These are phyloP conservation scores for Prunus salicina DNA, from an alignment of 306 rosid species.

Conservation along the genomic window DNA sequence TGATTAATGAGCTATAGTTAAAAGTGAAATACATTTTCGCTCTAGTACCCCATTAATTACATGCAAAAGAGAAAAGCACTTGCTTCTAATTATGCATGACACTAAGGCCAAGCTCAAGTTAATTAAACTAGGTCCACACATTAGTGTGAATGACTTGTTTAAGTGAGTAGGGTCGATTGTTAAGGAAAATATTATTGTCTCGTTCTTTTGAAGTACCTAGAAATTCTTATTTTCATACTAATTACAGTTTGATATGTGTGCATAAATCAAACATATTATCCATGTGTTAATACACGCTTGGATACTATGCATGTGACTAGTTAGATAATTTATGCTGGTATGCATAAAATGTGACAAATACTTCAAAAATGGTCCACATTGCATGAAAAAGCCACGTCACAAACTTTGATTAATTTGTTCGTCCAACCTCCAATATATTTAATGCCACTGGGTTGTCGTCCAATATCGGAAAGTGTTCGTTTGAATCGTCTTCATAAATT, in stretches of 20 bases:
- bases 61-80: background rate
- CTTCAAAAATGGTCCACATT: background rate
- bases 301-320: too few species aligned
- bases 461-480: background rate
- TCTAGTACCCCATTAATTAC: background rate
- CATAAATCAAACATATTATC: too few species aligned
- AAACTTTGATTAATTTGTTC: background rate
- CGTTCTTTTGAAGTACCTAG: too few species aligned
- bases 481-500: too few species aligned
- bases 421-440: background rate
- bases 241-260: background rate
- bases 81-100: background rate
- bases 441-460: background rate
- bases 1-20: background rate
- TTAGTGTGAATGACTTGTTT: too few species aligned
- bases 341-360: background rate
- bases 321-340: background rate
- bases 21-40: slow-evolving; percentile 6
- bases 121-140: background rate
- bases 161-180: too few species aligned
- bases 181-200: too few species aligned
- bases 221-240: too few species aligned
- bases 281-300: too few species aligned
- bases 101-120: background rate
- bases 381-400: background rate